phyloP scores from a whole-genome alignment of 2,329 filamentous ascomycete species.

The Pseudophaeomoniella oleicola region DNA sequence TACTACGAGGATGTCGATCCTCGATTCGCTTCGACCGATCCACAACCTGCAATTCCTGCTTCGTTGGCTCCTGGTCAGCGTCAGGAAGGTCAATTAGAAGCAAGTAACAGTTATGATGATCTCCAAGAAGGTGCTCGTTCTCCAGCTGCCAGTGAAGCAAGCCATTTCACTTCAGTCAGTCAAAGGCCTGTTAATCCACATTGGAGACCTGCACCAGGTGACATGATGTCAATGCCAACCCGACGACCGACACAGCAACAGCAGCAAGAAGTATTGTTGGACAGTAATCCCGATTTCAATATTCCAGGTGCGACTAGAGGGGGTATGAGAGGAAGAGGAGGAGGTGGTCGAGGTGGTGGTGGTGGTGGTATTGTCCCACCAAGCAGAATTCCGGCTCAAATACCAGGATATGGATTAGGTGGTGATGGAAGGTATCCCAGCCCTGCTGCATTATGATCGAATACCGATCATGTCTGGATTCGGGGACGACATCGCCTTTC shows the following conservation, averaged over 20 bases:
- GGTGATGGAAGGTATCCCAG: neutral
- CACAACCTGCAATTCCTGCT: slow-evolving; percentile 17
- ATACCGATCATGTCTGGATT: too few species aligned
- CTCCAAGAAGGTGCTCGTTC: slow-evolving; percentile 50
- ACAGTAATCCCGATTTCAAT: slow-evolving; percentile 75
- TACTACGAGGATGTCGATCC: slow-evolving; percentile 95
- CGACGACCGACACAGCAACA: slow-evolving; percentile 28
- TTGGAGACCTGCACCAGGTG: slow-evolving; percentile 50
- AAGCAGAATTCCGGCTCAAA: neutral
- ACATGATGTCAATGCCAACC: slow-evolving; percentile 23
- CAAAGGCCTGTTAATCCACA: slow-evolving; percentile 79
- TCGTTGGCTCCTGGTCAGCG: slow-evolving; percentile 21
- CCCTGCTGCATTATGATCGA: neutral
- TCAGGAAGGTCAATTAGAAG: slow-evolving; percentile 4
- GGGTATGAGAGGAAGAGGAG: neutral
- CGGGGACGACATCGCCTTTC: too few species aligned
- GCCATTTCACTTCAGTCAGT: slow-evolving; percentile 79
- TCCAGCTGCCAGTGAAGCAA: slow-evolving; percentile 63
- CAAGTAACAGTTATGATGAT: slow-evolving; percentile 42
- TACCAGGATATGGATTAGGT: neutral
- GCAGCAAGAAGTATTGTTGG: slow-evolving; percentile 57
- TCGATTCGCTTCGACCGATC: slow-evolving; percentile 49
- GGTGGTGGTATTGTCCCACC: neutral
- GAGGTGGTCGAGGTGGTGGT: neutral
- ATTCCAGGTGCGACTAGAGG: slow-evolving; percentile 32